Evolutionary conservation across 2,329 filamentous ascomycete genomes (phyloP), one percentile per base, ranked within the genome.

Genomic region (Cadophora sp.): DNA sequence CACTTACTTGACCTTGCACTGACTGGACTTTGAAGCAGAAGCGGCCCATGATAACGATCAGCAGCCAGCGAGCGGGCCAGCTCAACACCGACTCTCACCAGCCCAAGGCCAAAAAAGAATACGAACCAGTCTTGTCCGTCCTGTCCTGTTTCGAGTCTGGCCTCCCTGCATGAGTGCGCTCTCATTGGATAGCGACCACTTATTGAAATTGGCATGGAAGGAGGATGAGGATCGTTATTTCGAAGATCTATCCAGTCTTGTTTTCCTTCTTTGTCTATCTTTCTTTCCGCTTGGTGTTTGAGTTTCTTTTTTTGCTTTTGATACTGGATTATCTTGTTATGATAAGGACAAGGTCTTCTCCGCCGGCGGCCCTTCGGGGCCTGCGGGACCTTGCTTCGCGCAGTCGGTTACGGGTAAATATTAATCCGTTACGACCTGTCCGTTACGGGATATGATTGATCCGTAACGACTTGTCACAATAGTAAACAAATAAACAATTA

Each of bases 41-140:
- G 22, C 48, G 50, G 24, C 14, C 50, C 24, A 33, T 53, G 50
- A 53, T 53, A 53, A 53, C 24, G 50, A 53, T 53, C 50, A 53
- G 50, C 50, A 53, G 50, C 27, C 27, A 30, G 6, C 27, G 27
- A 30, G 27, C 27, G 27, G 27, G 27, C 27, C 27, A 30, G 27
- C 27, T 30, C 27, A 30, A 30, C 27, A 30, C 27, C 27, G 27
- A 30, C 27, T 30, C 6, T 30, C 53, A 22, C 8, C 30, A 56
- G 41, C 8, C n/a, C n/a, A n/a, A n/a, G n/a, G n/a, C 53, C 27
- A n/a, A 56, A 55, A 55, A 55, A 4, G 33, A 39, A 56, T 22
- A 56, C 53, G 33, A 39, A 39, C 16, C 16, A 18, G 41, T 43
- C 51, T 55, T 16, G 27, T 36, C 27, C 18, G n/a, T n/a, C n/a